Conservation (phyloP, 73 alveolate species). For the Paraurostyla sp. region DNA sequence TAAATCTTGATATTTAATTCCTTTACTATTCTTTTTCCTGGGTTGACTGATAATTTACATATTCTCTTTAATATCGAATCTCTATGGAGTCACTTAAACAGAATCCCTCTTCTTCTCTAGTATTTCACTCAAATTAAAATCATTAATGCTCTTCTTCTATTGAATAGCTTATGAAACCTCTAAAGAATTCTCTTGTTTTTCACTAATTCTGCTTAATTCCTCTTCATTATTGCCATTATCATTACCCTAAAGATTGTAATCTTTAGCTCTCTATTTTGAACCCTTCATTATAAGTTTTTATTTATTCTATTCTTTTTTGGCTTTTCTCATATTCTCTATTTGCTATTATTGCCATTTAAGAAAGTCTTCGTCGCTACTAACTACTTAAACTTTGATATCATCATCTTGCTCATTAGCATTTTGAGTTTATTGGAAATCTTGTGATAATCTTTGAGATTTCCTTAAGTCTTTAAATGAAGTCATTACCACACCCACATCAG, state of each 20-base stretch:
- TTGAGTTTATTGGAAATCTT: too few species aligned
- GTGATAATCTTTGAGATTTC: background rate
- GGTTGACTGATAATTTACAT: background rate
- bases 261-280: slow-evolving; percentile 30
- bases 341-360: background rate
- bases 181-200: slow-evolving; percentile 14
- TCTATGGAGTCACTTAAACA: background rate
- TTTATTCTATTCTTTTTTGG: slow-evolving; percentile 15
- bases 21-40: background rate
- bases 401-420: too few species aligned
- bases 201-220: slow-evolving; percentile 13
- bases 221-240: slow-evolving; percentile 1
- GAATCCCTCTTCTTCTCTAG: background rate
- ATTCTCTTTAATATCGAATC: slow-evolving; percentile 10
- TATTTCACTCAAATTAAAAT: background rate
- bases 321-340: background rate
- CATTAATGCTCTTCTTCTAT: background rate
- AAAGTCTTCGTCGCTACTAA: slow-evolving; percentile 35
- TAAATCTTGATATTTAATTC: background rate
- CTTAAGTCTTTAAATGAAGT: slow-evolving; percentile 6
- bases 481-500: background rate
- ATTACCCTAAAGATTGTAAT: background rate
- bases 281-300: background rate
- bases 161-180: background rate
- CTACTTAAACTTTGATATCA: too few species aligned